phyloP scores from a whole-genome alignment of 2,329 filamentous ascomycete genomes.

The Fusarium albidum region DNA sequence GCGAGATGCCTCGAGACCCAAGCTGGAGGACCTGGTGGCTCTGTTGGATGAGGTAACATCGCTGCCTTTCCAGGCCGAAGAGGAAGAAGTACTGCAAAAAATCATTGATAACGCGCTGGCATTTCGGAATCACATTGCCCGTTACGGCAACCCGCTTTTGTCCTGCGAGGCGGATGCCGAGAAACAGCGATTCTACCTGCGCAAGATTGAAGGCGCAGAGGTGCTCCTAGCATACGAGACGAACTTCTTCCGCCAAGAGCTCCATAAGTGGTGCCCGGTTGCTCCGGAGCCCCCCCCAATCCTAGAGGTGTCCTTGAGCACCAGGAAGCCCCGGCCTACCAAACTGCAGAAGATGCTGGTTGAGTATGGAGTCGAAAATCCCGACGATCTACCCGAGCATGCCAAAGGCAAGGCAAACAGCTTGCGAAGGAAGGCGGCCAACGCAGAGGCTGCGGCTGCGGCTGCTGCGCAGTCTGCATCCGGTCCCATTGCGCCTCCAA shows the following conservation, averaged over 20 bases:
- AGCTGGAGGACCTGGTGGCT: constrained; percentile 84
- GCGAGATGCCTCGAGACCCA: constrained; percentile 92
- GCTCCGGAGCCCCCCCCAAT: constrained; percentile 86
- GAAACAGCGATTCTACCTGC: constrained; percentile 91
- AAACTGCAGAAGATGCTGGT: constrained; percentile 96
- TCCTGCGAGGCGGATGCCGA: constrained; percentile 86
- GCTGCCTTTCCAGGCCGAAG: constrained; percentile 94
- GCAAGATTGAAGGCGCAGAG: constrained; percentile 97
- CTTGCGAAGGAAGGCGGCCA: constrained; percentile 74
- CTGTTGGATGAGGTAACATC: constrained; percentile 84
- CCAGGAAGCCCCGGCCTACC: constrained; percentile 92
- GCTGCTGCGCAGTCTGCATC: constrained; percentile 39
- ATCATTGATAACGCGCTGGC: constrained; percentile 86
- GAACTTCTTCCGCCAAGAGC: constrained; percentile 96
- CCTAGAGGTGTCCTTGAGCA: constrained; percentile 87
- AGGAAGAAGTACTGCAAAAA: constrained; percentile 84
- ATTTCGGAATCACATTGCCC: constrained; percentile 83
- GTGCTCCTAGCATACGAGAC: constrained; percentile 91
- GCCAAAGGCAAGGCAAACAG: constrained; percentile 81
- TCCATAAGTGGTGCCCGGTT: constrained; percentile 94
- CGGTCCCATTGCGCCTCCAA: constrained; percentile 32
- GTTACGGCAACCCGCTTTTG: constrained; percentile 82
- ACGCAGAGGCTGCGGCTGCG: constrained; percentile 60
- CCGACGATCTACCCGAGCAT: constrained; percentile 86
- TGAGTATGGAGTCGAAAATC: constrained; percentile 86